A percentile compares a stretch with the other conserved stretches of the same genome.
Conservation (phyloP, 1,139 yeast species). For the Saccharomyces pastorianus region DNA sequence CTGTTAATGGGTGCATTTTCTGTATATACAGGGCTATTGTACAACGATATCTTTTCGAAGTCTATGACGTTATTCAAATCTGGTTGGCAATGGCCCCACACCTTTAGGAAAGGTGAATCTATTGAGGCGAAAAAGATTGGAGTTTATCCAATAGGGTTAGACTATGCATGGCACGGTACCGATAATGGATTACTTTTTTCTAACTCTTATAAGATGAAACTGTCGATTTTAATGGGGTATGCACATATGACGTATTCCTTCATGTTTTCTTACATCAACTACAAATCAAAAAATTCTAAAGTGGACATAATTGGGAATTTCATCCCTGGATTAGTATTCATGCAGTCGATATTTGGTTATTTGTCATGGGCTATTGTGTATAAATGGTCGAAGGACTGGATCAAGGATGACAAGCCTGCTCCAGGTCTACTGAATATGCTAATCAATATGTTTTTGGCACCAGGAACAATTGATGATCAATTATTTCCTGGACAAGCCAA, state of each 20-base stretch:
- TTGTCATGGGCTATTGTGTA: slow-evolving; percentile 61
- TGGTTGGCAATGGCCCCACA: slow-evolving; percentile 70
- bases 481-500: slow-evolving; percentile 56
- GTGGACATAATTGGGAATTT: slow-evolving; percentile 71
- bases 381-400: slow-evolving; percentile 77
- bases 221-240: slow-evolving; percentile 73
- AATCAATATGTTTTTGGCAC: slow-evolving; percentile 71
- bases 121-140: slow-evolving; percentile 52
- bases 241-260: slow-evolving; percentile 70
- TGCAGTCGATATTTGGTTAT: slow-evolving; percentile 80
- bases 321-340: slow-evolving; percentile 70
- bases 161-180: slow-evolving; percentile 76
- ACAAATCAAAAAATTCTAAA: slow-evolving; percentile 46
- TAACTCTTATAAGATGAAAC: slow-evolving; percentile 75
- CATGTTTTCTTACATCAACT: slow-evolving; percentile 60
- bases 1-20: slow-evolving; percentile 71
- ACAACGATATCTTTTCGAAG: slow-evolving; percentile 69
- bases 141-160: slow-evolving; percentile 60
- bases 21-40: slow-evolving; percentile 69
- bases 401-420: slow-evolving; percentile 54
- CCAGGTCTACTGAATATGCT: slow-evolving; percentile 77
- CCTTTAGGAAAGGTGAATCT: slow-evolving; percentile 50
- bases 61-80: slow-evolving; percentile 65
- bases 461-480: slow-evolving; percentile 62
- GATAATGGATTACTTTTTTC: slow-evolving; percentile 67